A percentile compares a stretch with the other conserved stretches of the same genome.
phyloP scores from a whole-genome alignment of 495 filamentous ascomycete species.

The Penicillium coffeae region DNA sequence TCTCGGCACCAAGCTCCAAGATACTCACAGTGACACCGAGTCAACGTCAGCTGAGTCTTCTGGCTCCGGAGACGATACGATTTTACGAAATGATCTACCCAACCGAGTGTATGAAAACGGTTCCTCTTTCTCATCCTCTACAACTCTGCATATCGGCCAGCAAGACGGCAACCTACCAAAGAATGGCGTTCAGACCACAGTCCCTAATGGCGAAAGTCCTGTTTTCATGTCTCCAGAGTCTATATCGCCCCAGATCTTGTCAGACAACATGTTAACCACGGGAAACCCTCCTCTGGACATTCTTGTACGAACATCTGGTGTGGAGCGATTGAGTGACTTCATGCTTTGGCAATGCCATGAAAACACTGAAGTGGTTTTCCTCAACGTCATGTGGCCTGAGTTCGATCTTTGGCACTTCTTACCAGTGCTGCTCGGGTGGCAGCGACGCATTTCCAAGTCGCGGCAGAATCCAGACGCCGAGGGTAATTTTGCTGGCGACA shows the following conservation, averaged over 20 bases:
- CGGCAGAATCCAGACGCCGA: conserved; percentile 40
- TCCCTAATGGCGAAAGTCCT: conserved; percentile 19
- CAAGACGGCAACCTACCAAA: conserved; percentile 31
- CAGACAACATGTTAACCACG: conserved; percentile 77
- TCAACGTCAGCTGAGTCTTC: conserved; percentile 33
- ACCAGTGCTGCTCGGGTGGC: conserved; percentile 89
- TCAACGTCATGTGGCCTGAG: conserved; percentile 92
- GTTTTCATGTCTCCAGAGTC: conserved; percentile 66
- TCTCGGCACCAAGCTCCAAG: conserved; percentile 36
- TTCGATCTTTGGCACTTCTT: conserved; percentile 94
- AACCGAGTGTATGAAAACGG: conserved; percentile 50
- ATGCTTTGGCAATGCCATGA: conserved; percentile 98
- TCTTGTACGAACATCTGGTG: conserved; percentile 84
- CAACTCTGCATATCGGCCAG: conserved; percentile 44
- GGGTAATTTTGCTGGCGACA: conserved; percentile 41
- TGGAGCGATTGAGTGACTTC: conserved; percentile 89
- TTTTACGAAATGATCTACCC: conserved; percentile 22
- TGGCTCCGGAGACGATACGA: conserved; percentile 30
- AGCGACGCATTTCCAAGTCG: conserved; percentile 58
- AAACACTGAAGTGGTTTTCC: conserved; percentile 84
- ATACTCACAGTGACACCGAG: conserved; percentile 37
- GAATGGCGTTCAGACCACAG: conserved; percentile 17
- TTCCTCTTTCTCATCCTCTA: conserved; percentile 52
- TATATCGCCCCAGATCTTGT: conserved; percentile 76
- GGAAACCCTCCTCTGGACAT: conserved; percentile 84